Percentiles rank a stretch among this genome's conserved stretches.
phyloP scores from a whole-genome alignment of 78 protist species.

The Monosiga brevicollis region DNA sequence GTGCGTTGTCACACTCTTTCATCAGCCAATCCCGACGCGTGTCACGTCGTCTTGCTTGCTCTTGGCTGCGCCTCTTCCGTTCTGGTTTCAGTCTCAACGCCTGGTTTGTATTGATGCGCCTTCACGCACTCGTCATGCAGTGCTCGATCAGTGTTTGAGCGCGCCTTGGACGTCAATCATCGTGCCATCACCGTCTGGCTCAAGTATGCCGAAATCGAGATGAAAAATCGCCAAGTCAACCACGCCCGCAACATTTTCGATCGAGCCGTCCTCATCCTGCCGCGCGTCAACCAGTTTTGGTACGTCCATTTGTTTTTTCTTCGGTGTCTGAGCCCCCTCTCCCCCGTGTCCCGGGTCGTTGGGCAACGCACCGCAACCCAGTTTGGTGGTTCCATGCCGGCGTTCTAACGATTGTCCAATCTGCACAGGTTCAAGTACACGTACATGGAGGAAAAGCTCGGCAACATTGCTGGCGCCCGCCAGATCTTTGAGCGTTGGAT shows the following conservation, averaged over 20 bases:
- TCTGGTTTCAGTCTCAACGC: not conserved
- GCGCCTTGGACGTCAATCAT: conserved; percentile 69
- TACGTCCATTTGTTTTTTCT: not conserved
- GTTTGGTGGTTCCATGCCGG: no score
- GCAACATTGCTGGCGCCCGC: conserved; percentile 77
- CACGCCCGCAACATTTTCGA: conserved; percentile 93
- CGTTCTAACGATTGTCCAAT: no score
- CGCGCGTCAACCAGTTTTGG: conserved; percentile 87
- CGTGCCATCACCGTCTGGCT: conserved; percentile 58
- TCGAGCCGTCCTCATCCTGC: conserved; percentile 87
- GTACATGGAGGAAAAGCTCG: conserved; percentile 91
- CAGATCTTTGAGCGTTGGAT: conserved; percentile 95
- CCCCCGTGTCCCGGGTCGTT: not conserved
- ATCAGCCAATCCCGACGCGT: no score
- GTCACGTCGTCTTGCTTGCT: no score
- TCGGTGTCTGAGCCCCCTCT: not conserved
- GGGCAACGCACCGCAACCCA: no score
- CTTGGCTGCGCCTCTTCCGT: no score
- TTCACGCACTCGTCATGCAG: conserved; percentile 8
- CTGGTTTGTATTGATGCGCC: not conserved
- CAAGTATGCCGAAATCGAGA: conserved; percentile 96
- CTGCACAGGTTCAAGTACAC: conserved; percentile 64
- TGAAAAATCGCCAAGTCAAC: conserved; percentile 71
- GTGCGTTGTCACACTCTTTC: not conserved
- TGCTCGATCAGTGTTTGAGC: conserved; percentile 85